Conservation (phyloP, 2,329 filamentous ascomycete species). For the Aspergillus flavus region DNA sequence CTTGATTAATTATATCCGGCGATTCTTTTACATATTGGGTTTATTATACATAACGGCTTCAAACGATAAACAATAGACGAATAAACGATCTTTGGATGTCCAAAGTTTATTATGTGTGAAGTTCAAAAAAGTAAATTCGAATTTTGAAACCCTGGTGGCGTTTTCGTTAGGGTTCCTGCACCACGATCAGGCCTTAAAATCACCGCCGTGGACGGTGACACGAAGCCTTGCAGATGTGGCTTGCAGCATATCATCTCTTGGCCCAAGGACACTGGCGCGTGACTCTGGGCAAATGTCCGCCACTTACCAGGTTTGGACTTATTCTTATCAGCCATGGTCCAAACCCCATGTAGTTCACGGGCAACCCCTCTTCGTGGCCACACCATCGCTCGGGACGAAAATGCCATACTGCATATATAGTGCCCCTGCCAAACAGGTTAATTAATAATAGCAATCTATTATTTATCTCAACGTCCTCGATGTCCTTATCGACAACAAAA, state of each 20-base stretch:
- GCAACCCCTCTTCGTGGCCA: neutral
- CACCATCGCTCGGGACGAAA: neutral
- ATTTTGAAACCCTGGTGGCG: neutral
- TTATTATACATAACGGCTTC: neutral
- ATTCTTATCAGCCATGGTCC: neutral
- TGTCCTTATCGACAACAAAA: neutral
- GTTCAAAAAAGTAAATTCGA: neutral
- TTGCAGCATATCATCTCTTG: neutral
- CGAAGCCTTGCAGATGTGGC: constrained; percentile 8
- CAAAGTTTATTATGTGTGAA: neutral
- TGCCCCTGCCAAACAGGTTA: neutral
- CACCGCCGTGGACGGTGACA: neutral
- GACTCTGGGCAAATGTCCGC: neutral
- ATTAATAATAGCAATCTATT: neutral
- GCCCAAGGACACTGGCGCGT: neutral
- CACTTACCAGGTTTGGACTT: neutral
- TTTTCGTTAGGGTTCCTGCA: neutral
- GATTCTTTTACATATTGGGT: neutral
- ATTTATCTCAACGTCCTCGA: neutral
- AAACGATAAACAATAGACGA: constrained; percentile 11
- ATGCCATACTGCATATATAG: neutral
- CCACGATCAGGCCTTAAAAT: neutral
- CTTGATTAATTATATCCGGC: neutral
- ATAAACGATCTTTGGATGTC: constrained; percentile 7
- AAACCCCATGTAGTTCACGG: too few species aligned